Conservation (phyloP, 306 rosid species). For the Argentina anserina region DNA sequence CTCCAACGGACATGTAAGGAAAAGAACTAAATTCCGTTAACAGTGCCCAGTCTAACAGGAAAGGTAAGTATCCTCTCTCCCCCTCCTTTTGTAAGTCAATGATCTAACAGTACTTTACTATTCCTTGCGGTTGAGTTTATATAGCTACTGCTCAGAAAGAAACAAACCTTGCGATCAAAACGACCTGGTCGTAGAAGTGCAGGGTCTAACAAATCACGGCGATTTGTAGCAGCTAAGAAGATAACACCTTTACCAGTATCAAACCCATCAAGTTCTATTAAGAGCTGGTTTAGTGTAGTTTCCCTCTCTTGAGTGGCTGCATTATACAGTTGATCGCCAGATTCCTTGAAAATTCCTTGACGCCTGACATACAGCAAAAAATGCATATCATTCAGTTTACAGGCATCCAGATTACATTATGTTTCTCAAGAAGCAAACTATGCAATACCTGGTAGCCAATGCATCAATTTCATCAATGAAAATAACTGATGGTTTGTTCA, state of each 20-base stretch:
- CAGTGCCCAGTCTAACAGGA: background rate
- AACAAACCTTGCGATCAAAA: conserved; percentile 94
- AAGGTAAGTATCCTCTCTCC: background rate
- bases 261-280: conserved; percentile 97
- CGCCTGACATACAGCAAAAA: conserved; percentile 62
- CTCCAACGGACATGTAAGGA: background rate
- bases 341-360: conserved; percentile 88
- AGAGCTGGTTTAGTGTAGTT: conserved; percentile 92
- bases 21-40: conserved; percentile 1
- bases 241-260: conserved; percentile 99
- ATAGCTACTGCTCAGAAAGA: conserved; percentile 23
- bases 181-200: conserved; percentile 99
- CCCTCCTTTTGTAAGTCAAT: background rate
- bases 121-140: conserved; percentile 9
- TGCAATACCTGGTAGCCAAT: conserved; percentile 79
- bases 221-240: conserved; percentile 95
- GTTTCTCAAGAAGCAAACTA: conserved; percentile 12
- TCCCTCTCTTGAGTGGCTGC: conserved; percentile 99
- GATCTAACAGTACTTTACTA: background rate
- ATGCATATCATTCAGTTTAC: conserved; percentile 14
- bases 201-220: conserved; percentile 93
- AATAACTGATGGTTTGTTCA: conserved; percentile 93
- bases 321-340: conserved; percentile 67
- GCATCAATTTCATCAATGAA: conserved; percentile 98
- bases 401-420: conserved; percentile 2